Conservation (phyloP, 2,329 filamentous ascomycete genomes). For the Alternaria sp. region DNA sequence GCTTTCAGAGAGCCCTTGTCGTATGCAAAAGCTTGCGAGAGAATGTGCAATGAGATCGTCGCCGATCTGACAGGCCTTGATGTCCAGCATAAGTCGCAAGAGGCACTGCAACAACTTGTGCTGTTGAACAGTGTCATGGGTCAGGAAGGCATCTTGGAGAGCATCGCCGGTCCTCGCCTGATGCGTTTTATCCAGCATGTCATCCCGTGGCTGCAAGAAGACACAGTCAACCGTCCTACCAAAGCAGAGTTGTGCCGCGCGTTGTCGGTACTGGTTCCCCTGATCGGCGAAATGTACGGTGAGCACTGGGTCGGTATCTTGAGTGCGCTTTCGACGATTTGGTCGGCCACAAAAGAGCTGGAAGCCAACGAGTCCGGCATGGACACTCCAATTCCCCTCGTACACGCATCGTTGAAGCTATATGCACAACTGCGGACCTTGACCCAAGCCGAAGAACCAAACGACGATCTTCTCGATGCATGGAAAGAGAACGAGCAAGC, state of each 20-base stretch:
- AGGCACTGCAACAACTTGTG: slow-evolving; percentile 60
- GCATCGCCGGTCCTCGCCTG: slow-evolving; percentile 70
- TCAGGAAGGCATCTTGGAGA: slow-evolving; percentile 58
- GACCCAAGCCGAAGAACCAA: slow-evolving; percentile 67
- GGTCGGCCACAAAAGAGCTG: slow-evolving; percentile 41
- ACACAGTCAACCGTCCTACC: slow-evolving; percentile 59
- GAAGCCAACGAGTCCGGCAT: slow-evolving; percentile 36
- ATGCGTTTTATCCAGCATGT: slow-evolving; percentile 86
- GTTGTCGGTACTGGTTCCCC: slow-evolving; percentile 70
- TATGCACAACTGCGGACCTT: slow-evolving; percentile 70
- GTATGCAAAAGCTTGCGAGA: slow-evolving; percentile 57
- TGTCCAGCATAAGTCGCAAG: slow-evolving; percentile 52
- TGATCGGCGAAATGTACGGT: slow-evolving; percentile 84
- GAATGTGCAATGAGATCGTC: slow-evolving; percentile 68
- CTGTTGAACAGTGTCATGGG: slow-evolving; percentile 65
- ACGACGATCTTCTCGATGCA: slow-evolving; percentile 85
- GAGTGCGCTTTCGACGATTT: slow-evolving; percentile 47
- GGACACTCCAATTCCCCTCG: slow-evolving; percentile 60
- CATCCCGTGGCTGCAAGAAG: slow-evolving; percentile 71
- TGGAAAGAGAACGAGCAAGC: slow-evolving; percentile 68
- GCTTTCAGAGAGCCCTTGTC: slow-evolving; percentile 61
- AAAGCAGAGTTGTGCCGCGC: slow-evolving; percentile 65
- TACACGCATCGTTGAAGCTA: slow-evolving; percentile 78
- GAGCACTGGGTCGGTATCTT: slow-evolving; percentile 76
- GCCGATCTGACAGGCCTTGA: slow-evolving; percentile 67